Conservation (phyloP, 2,329 filamentous ascomycete genomes). For the Ambrosiella xylebori region DNA sequence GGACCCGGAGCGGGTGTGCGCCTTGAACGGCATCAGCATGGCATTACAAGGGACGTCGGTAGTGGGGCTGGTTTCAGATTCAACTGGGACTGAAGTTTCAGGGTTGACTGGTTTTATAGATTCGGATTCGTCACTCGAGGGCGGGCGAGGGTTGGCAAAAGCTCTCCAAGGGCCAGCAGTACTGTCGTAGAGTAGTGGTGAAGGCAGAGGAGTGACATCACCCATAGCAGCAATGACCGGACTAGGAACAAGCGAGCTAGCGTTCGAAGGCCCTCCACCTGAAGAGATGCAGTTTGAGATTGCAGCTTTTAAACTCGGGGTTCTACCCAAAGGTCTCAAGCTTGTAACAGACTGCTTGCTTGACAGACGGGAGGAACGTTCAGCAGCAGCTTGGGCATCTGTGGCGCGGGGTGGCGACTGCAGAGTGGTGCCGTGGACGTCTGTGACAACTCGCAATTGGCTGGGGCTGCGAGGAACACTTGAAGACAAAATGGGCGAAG, state of each 20-base stretch:
- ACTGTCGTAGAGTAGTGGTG: slow-evolving; percentile 48
- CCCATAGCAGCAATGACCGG: slow-evolving; percentile 60
- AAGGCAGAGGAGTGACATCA: slow-evolving; percentile 63
- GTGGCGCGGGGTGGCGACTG: slow-evolving; percentile 13
- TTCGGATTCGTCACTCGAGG: slow-evolving; percentile 14
- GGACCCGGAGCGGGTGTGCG: slow-evolving; percentile 17
- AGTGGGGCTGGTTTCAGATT: slow-evolving; percentile 21
- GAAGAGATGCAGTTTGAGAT: slow-evolving; percentile 31
- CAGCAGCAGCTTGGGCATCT: slow-evolving; percentile 6
- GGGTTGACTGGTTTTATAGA: background rate
- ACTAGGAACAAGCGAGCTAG: slow-evolving; percentile 53
- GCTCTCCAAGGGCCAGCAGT: slow-evolving; percentile 51
- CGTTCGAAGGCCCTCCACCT: slow-evolving; percentile 26
- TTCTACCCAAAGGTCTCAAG: slow-evolving; percentile 37
- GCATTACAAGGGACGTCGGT: slow-evolving; percentile 27
- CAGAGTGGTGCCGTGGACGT: slow-evolving; percentile 12
- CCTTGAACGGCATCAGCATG: slow-evolving; percentile 20
- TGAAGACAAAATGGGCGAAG: slow-evolving; percentile 10
- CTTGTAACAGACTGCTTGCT: slow-evolving; percentile 28
- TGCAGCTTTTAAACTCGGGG: slow-evolving; percentile 43
- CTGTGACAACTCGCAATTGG: slow-evolving; percentile 15
- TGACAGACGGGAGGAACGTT: slow-evolving; percentile 18
- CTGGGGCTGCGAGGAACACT: slow-evolving; percentile 12
- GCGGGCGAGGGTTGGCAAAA: slow-evolving; percentile 19
- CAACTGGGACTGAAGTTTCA: background rate